Evolutionary conservation across 345 rosid species (phyloP), one percentile per base, ranked within the genome.

Genomic region (Xanthoceras sorbifolium): DNA sequence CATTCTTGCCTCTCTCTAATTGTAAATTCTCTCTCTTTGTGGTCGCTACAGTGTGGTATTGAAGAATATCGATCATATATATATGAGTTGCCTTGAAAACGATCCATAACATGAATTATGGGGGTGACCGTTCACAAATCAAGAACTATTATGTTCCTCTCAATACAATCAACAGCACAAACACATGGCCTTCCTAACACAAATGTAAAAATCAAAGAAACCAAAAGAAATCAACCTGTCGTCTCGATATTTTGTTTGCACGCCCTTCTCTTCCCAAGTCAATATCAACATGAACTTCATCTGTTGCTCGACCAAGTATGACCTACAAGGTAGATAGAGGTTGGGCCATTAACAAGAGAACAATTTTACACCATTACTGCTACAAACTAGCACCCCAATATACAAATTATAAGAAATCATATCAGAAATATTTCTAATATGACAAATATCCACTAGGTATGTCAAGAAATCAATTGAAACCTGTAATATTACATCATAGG

Each of bases 261-360:
- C 65, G 81, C 50, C 93, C 88, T 82, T 91, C 91, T 82, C 82
- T 88, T 76, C 93, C 85, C 82, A 93, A 85, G 90, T 91, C 98
- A 73, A 94, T 87, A 83, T 94, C 95, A 65, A 94, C 94, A 25
- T 75, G 79, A 74, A 82, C 76, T 76, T 88, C 98, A 75, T 79
- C 82, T 28, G 98, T 91, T 83, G 92, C 90, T 83, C 98, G 91
- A 71, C 98, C 98, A 71, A 96, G 93, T 72, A 90, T 55, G 65
- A 93, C 94, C 99, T 96, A 86, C 70, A 84, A n/a, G 72, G 77
- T 54, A 74, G 59, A 74, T 76, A 61, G 74, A 34, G 38, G 52
- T 61, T 75, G 75, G 23, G 64, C 32, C 68, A 42, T 44, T 32
- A 76, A 77, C 60, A 29, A 48, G 42, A 81, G 78, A 71, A 42